Conservation (phyloP, 2,329 filamentous ascomycete species). For the Didymella pomorum region DNA sequence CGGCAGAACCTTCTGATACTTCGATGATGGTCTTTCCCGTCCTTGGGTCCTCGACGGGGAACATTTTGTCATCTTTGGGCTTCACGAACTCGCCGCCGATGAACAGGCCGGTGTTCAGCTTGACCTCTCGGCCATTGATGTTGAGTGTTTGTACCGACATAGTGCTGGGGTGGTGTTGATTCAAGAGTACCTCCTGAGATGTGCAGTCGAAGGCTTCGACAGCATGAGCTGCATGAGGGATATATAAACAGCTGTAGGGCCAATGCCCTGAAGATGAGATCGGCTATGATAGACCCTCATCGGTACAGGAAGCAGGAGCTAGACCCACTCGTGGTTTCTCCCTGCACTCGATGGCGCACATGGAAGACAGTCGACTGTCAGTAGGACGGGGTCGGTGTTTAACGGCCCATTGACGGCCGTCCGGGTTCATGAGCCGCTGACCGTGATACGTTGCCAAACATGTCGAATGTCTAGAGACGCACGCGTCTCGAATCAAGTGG, state of each 20-base stretch:
- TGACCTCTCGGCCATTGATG: slow-evolving; percentile 19
- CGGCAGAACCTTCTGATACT: slow-evolving; percentile 17
- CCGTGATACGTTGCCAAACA: background rate
- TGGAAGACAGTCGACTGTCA: background rate
- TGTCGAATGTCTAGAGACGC: background rate
- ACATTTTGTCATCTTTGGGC: slow-evolving; percentile 29
- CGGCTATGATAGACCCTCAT: slow-evolving; percentile 11
- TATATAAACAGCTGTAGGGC: background rate
- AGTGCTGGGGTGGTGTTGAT: background rate
- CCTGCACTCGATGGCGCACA: background rate
- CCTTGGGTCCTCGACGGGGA: slow-evolving; percentile 28
- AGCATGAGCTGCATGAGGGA: background rate
- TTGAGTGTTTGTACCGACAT: slow-evolving; percentile 20
- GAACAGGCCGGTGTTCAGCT: slow-evolving; percentile 51
- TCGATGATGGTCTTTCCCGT: slow-evolving; percentile 19
- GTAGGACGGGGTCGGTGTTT: background rate
- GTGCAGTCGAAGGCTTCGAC: background rate
- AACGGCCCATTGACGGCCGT: background rate
- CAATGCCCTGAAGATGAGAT: background rate
- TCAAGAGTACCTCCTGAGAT: background rate
- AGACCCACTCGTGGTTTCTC: background rate
- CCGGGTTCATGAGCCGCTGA: background rate
- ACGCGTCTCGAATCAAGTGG: background rate
- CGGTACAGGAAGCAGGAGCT: background rate
- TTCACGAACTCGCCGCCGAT: slow-evolving; percentile 56